A percentile compares a stretch with the other conserved stretches of the same genome.
Conservation (phyloP, 768 basidiomycete genomes). For the Hygrocybe punicea region DNA sequence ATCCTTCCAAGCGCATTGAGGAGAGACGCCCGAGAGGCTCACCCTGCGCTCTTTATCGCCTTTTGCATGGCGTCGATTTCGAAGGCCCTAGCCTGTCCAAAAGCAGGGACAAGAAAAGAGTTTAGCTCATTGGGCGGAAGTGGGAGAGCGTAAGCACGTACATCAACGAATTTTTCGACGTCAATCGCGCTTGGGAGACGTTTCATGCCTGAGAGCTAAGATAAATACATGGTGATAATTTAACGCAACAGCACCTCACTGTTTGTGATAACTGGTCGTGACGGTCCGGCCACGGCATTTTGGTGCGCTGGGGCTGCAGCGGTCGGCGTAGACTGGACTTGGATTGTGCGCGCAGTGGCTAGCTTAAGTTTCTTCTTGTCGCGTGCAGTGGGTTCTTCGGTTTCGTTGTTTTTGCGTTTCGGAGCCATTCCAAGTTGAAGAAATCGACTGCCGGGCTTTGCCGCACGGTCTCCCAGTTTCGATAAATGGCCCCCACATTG, state of each 20-base stretch:
- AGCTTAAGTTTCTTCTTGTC: constrained; percentile 72
- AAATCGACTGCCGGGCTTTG: too few relatives aligned
- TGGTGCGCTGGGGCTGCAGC: constrained; percentile 14
- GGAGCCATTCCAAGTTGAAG: too few relatives aligned
- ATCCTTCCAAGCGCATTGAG: not conserved
- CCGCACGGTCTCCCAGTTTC: too few relatives aligned
- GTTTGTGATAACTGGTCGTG: constrained; percentile 37
- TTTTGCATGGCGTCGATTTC: constrained; percentile 90
- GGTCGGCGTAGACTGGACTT: constrained; percentile 46
- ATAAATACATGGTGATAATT: not conserved
- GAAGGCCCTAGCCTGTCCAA: constrained; percentile 70
- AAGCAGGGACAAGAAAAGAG: constrained; percentile 1
- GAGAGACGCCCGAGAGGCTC: not conserved
- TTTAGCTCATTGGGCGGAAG: constrained; percentile 4
- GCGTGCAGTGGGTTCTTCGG: constrained; percentile 39
- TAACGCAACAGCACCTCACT: constrained; percentile 31
- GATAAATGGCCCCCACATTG: not conserved
- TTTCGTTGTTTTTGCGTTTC: constrained; percentile 39
- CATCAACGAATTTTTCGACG: constrained; percentile 87
- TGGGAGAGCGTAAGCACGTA: constrained; percentile 24
- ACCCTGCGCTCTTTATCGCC: constrained; percentile 81
- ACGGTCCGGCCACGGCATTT: constrained; percentile 40
- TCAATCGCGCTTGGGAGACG: constrained; percentile 73
- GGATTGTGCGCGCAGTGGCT: constrained; percentile 60
- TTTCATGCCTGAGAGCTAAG: constrained; percentile 44